A percentile compares a stretch with the other conserved stretches of the same genome.
These are phyloP conservation scores for Lanmaoa pseudosensibilis DNA, from an alignment of 768 basidiomycete species.

Conservation along the genomic window DNA sequence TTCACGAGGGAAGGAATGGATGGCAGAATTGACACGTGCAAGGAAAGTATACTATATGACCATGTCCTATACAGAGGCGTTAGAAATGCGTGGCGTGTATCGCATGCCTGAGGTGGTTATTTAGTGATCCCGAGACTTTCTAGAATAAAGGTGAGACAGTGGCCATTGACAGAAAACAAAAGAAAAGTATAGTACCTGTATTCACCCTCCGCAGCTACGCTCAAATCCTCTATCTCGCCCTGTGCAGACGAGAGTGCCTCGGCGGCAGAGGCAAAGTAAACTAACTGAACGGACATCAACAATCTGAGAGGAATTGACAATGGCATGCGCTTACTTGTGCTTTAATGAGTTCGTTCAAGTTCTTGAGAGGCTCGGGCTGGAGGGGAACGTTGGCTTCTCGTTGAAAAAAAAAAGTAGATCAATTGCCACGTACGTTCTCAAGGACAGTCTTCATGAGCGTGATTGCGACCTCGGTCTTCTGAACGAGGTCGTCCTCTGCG, in stretches of 20 bases:
- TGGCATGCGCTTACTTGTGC: conserved; percentile 60
- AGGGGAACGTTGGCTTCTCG: not conserved
- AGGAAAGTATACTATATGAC: conserved; percentile 13
- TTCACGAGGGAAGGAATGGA: conserved; percentile 1
- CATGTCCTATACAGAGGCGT: conserved; percentile 10
- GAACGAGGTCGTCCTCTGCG: conserved; percentile 93
- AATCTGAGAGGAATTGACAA: not conserved
- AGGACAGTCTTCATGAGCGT: conserved; percentile 97
- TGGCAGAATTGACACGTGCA: conserved; percentile 2
- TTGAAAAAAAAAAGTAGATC: not conserved
- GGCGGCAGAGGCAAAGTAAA: conserved; percentile 73
- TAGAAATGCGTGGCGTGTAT: not conserved
- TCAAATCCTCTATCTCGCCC: conserved; percentile 91
- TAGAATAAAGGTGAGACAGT: conserved; percentile 28
- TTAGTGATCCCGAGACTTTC: conserved; percentile 92
- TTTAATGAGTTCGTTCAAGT: conserved; percentile 88
- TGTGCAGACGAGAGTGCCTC: conserved; percentile 81
- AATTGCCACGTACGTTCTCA: conserved; percentile 74
- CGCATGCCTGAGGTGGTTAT: not conserved
- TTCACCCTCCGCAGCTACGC: conserved; percentile 90
- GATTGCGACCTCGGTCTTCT: conserved; percentile 97
- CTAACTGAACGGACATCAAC: conserved; percentile 44
- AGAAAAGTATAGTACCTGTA: conserved; percentile 60
- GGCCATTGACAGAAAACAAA: not conserved
- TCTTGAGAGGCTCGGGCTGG: conserved; percentile 94